Percentiles rank a stretch among this genome's conserved stretches.
These are phyloP conservation scores for Paraconiothyrium brasiliense DNA, from an alignment of 2,329 filamentous ascomycete genomes.

Conservation along the genomic window DNA sequence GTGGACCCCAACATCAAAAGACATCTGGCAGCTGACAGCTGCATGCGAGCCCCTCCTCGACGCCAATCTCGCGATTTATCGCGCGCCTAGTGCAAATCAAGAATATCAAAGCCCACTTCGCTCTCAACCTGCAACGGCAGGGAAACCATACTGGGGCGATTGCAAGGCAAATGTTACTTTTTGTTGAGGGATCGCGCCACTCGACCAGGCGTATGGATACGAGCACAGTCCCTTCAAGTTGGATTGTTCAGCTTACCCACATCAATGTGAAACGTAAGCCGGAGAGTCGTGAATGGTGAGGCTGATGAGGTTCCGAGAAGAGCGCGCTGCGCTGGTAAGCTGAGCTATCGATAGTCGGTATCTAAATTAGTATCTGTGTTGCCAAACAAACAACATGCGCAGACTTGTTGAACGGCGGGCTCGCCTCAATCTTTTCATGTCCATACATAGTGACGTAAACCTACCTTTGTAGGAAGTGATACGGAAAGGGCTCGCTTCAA, in stretches of 20 bases:
- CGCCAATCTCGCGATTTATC: background rate
- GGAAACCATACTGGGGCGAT: background rate
- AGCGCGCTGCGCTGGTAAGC: background rate
- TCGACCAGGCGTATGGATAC: slow-evolving; percentile 1
- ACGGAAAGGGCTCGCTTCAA: slow-evolving; percentile 11
- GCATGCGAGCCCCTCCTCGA: background rate
- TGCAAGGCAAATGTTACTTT: background rate
- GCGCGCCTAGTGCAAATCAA: background rate
- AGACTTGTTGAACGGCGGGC: background rate
- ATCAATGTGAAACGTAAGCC: slow-evolving; percentile 6
- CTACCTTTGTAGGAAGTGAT: slow-evolving; percentile 2
- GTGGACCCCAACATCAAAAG: slow-evolving; percentile 1
- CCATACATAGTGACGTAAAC: background rate
- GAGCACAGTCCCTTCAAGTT: background rate
- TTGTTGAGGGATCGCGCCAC: background rate
- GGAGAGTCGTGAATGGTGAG: slow-evolving; percentile 3
- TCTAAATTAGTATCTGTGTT: background rate
- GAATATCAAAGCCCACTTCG: background rate
- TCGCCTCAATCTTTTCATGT: background rate
- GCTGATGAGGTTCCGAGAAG: slow-evolving; percentile 1
- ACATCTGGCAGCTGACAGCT: background rate
- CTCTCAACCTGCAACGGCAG: background rate
- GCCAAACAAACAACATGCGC: background rate
- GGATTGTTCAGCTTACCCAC: slow-evolving; percentile 6
- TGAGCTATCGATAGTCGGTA: background rate